Evolutionary conservation across 164 flowering plant species (phyloP).

Genomic region (Vitis amurensis): DNA sequence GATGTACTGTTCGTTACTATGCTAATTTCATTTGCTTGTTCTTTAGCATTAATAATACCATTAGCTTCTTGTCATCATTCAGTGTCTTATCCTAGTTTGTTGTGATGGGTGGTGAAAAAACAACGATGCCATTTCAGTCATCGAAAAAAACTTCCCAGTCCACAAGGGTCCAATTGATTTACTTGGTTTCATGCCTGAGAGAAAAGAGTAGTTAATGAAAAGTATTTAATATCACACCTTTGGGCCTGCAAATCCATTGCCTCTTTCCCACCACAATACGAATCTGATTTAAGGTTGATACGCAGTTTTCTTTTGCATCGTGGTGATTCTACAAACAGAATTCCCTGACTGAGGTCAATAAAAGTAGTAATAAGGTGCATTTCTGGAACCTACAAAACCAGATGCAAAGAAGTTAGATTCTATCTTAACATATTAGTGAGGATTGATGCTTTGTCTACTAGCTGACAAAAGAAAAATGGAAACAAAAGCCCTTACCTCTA

Average conservation of each 20-base stretch:
- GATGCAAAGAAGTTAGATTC: neutral
- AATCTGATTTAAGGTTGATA: conserved; percentile 44
- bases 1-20: too few species aligned
- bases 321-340: conserved; percentile 67
- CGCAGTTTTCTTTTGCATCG: conserved; percentile 61
- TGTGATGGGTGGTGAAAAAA: too few species aligned
- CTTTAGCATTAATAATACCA: too few species aligned
- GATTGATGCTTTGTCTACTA: too few species aligned
- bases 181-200: neutral
- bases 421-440: neutral
- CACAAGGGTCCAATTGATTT: too few species aligned
- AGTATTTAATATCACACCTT: conserved; percentile 43
- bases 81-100: too few species aligned
- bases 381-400: conserved; percentile 74
- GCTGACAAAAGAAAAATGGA: too few species aligned
- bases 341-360: conserved; percentile 55
- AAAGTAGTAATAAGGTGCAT: conserved; percentile 67
- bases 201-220: neutral
- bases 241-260: conserved; percentile 51
- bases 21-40: too few species aligned
- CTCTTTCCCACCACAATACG: conserved; percentile 28
- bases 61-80: too few species aligned
- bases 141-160: too few species aligned
- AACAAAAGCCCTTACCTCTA: too few species aligned
- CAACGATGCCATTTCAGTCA: too few species aligned